Base-by-base conservation (phyloP, 768 basidiomycete species). In the Crepidotus variabilis region DNA sequence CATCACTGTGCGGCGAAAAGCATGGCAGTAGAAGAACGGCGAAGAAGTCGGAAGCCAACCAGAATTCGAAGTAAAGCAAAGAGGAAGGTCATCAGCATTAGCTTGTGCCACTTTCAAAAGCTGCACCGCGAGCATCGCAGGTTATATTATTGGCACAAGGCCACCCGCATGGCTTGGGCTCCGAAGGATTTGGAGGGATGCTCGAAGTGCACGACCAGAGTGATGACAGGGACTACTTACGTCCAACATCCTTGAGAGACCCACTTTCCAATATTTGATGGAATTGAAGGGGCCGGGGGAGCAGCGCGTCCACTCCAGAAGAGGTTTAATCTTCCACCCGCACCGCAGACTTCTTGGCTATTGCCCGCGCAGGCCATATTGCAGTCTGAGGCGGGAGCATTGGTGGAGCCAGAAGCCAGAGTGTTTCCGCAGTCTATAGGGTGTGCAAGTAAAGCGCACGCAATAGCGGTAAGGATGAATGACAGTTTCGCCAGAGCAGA, bases 181-280 rank as follows among this genome's bases (percentile, higher is more conserved):
- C 24, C 21, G 4, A 9, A 4, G 51, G 51, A 51, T 32, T 45
- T 50, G 51, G 50, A 59, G 51, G 20, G 20, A 18, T n/a, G 24
- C 33, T 16, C 32, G 22, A 46, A 33, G 8, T 7, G 39, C n/a
- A 16, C 21, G 20, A 45, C 49, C 43, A 71, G 67, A 16, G 57
- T 54, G 11, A 64, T 66, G 46, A 54, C 11, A 11, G 14, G 65
- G 56, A 57, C 48, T 51, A 64, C 64, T 57, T 62, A 87, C 88
- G 73, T 85, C 72, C 81, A 90, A 66, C 90, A 92, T n/a, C 90
- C 90, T 28, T 90, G 77, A 0, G 83, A 85, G 6, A 71, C 65
- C 88, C 89, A 91, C 24, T 78, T 72, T 3, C 86, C 88, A 28
- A 86, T 78, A 49, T 67, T 79, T 3, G 78, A 72, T 0, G 80